These are phyloP conservation scores for Hericium rajendrae DNA, from an alignment of 768 basidiomycete species.

Conservation along the genomic window DNA sequence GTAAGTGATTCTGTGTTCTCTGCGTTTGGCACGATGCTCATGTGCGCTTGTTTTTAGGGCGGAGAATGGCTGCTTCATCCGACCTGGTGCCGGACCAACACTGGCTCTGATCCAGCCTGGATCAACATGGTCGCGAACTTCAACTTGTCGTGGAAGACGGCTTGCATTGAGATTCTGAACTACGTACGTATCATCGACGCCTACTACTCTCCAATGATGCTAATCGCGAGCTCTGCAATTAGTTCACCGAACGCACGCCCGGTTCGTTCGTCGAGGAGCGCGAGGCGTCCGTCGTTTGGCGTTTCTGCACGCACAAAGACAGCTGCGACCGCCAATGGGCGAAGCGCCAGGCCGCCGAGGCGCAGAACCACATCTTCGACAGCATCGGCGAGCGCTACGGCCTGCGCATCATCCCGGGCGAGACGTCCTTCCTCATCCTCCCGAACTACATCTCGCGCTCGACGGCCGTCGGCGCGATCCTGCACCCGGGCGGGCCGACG, in stretches of 20 bases:
- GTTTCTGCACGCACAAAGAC: conserved; percentile 60
- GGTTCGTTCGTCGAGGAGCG: conserved; percentile 80
- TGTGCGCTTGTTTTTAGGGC: conserved; percentile 34
- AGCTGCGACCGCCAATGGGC: conserved; percentile 65
- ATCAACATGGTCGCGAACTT: conserved; percentile 72
- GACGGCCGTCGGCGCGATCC: conserved; percentile 73
- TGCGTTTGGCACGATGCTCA: neutral
- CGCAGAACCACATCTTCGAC: conserved; percentile 88
- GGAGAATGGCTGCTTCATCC: conserved; percentile 84
- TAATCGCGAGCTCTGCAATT: neutral
- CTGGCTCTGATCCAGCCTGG: conserved; percentile 39
- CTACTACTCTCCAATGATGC: neutral
- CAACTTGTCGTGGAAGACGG: conserved; percentile 72
- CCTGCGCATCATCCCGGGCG: conserved; percentile 72
- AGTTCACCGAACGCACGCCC: conserved; percentile 87
- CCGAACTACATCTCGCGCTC: conserved; percentile 78
- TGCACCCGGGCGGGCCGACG: conserved; percentile 51
- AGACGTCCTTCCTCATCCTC: conserved; percentile 71
- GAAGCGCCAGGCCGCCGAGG: conserved; percentile 77
- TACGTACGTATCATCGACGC: conserved; percentile 47
- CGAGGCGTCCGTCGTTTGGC: conserved; percentile 75
- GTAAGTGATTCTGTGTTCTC: conserved; percentile 28
- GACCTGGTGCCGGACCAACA: conserved; percentile 31
- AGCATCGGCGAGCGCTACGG: conserved; percentile 77
- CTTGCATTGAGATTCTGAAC: conserved; percentile 74